Base-by-base conservation (phyloP, 1,139 yeast species). In the Hansenula lynferdii region DNA sequence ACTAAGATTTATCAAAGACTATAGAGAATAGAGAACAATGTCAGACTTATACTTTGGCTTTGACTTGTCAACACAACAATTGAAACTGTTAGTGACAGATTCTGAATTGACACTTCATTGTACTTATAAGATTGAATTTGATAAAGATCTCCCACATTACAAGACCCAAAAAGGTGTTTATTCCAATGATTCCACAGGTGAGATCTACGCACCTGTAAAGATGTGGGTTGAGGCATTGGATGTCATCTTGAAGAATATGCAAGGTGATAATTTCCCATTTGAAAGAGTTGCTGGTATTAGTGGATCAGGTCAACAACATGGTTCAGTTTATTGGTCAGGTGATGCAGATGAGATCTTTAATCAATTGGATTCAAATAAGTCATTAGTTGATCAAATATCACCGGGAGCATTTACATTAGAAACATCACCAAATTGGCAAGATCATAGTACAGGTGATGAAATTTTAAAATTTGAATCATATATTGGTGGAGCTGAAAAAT, bases 231-330 rank as follows among this genome's bases (percentile, higher is more conserved):
- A 85, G 47, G 87, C 96, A 0, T 54, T 89, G 27, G 94, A 89
- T 54, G 56, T 74, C 42, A 63, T 85, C 3, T 71, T 89, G 42
- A 58, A 53, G n/a, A 57, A 69, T 40, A 76, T 86, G 80, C 64
- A 67, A 43, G 37, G 54, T 1, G 73, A 72, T 22, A 49, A 60
- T 1, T 78, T 85, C 52, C 84, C 82, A 5, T 75, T 89, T 53
- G 53, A 62, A 3, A 56, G 62, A 34, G 89, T 89, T n/a, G 65
- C 51, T 30, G 90, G 86, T 1, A 72, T 89, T 37, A 75, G 85
- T 38, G 97, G 97, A 0, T 86, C 95, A 0, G 84, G 95, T 39
- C 96, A 89, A 62, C 97, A 89, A 54, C 97, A 89, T 54, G 97
- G 96, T 1, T 82, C 95, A 4, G 89, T 89, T 1, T 89, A 69